Percentiles rank a stretch among this genome's conserved stretches.
Conservation (phyloP, 2,329 filamentous ascomycete genomes). For the Epichloe baconii region DNA sequence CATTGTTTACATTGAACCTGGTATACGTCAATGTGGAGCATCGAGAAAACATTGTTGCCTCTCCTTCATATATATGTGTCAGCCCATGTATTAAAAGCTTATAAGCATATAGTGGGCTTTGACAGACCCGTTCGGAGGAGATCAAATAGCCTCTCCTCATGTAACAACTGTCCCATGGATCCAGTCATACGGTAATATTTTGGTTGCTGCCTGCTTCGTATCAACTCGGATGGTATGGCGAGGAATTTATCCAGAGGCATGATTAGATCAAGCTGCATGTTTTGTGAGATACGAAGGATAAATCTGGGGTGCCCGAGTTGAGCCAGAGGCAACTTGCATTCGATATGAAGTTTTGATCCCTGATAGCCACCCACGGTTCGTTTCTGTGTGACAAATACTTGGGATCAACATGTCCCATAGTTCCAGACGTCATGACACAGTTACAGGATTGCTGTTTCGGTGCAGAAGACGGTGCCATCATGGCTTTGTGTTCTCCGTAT, state of each 20-base stretch:
- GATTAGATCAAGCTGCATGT: constrained; percentile 50
- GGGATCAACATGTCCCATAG: constrained; percentile 56
- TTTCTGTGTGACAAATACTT: constrained; percentile 57
- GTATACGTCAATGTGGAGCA: constrained; percentile 59
- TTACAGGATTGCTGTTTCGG: constrained; percentile 46
- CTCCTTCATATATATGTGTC: constrained; percentile 35
- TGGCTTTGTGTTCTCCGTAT: constrained; percentile 11
- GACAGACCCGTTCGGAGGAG: constrained; percentile 66
- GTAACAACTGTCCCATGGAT: constrained; percentile 57
- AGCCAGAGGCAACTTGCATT: constrained; percentile 32
- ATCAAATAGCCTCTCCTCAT: constrained; percentile 64
- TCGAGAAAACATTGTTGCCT: constrained; percentile 73
- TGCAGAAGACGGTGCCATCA: constrained; percentile 32
- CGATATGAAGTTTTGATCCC: constrained; percentile 53
- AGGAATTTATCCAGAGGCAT: constrained; percentile 51
- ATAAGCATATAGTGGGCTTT: neutral
- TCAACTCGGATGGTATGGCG: constrained; percentile 38
- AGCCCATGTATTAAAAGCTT: neutral
- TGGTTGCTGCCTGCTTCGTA: constrained; percentile 22
- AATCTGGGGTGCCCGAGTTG: neutral
- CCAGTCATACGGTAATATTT: constrained; percentile 58
- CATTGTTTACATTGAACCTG: constrained; percentile 57
- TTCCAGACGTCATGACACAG: constrained; percentile 61
- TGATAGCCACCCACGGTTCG: constrained; percentile 62
- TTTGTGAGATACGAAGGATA: neutral